Evolutionary conservation across 768 basidiomycete species (phyloP).

Genomic region (Mycena polygramma): DNA sequence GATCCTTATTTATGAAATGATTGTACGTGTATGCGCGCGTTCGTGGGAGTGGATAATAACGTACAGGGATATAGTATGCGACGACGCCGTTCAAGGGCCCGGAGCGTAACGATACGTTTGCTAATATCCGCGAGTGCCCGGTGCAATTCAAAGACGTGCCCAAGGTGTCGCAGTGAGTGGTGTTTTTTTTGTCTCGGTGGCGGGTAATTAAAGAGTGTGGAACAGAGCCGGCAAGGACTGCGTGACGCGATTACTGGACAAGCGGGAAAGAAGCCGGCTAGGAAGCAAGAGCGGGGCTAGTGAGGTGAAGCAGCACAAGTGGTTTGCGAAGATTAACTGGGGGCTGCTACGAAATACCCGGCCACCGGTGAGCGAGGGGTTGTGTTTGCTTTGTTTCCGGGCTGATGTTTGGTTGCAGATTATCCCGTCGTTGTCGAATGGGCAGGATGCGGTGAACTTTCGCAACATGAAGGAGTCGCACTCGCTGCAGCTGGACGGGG

Average conservation of each 20-base stretch:
- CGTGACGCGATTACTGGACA: slow-evolving; percentile 89
- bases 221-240: slow-evolving; percentile 89
- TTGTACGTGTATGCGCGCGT: slow-evolving; percentile 72
- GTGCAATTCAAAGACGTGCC: slow-evolving; percentile 90
- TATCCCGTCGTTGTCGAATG: slow-evolving; percentile 82
- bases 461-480: slow-evolving; percentile 91
- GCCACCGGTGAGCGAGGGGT: slow-evolving; percentile 82
- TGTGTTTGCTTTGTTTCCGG: slow-evolving; percentile 9
- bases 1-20: slow-evolving; percentile 99
- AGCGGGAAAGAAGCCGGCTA: slow-evolving; percentile 88
- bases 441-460: slow-evolving; percentile 89
- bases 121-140: slow-evolving; percentile 90
- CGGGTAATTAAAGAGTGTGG: slow-evolving; percentile 17
- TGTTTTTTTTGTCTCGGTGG: slow-evolving; percentile 35
- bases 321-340: slow-evolving; percentile 98
- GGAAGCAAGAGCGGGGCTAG: slow-evolving; percentile 96
- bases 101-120: slow-evolving; percentile 95
- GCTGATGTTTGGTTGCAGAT: slow-evolving; percentile 65
- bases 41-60: slow-evolving; percentile 51
- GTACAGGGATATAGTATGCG: slow-evolving; percentile 78
- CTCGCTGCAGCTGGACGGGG: slow-evolving; percentile 86
- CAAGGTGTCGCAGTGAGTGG: slow-evolving; percentile 78
- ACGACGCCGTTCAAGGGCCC: slow-evolving; percentile 99
- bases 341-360: slow-evolving; percentile 91
- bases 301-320: slow-evolving; percentile 98